Base-by-base conservation (phyloP, 2,329 filamentous ascomycete genomes). In the Colletotrichum sp. region DNA sequence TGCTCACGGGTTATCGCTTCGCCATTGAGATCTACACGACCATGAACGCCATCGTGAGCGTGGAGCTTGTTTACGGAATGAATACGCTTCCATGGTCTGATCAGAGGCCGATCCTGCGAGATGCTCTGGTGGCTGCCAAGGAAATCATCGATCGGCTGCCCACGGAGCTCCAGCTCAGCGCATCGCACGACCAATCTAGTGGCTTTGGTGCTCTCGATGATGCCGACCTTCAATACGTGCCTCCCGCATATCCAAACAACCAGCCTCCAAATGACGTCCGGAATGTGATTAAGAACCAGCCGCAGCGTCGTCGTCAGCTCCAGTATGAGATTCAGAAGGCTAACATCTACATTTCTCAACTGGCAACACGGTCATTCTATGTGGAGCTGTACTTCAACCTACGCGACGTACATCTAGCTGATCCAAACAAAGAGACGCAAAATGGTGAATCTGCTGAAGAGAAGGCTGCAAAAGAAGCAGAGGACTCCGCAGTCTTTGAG, bases 301-400 rank as follows among this genome's bases (percentile, higher is more conserved):
- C 89, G 2, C 81, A 85, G 30, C 86, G 87, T 4, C 88, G 90
- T 4, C 88, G 91, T 2, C 86, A 89, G 71, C 82, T 96, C 6
- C 95, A 97, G 81, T 95, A 93, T 78, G 96, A 98, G 84, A 97
- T 98, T 34, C 95, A 98, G 82, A 98, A 97, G 82, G 94, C 95
- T 8, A 98, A 98, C 82, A 94, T 98, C 52, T 95, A 96, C 81
- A 92, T 93, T 3, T 96, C 94, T 7, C 94, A 96, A 80, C 87
- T 98, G 12, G 92, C 93, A 4, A 97, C 95, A 0, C 90, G 96
- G 28, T 96, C 94, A 0, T 96, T 95, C 82, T 92, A 96, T 72
- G 95, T 97, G 1, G 95, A 98, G 82, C 93, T 96, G 77, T 98
- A 96, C 84, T 95, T 95, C 83, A 92, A 92, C 79, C 88, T 97